Conservation (phyloP, 768 basidiomycete genomes). For the Kwoniella botswanensis region DNA sequence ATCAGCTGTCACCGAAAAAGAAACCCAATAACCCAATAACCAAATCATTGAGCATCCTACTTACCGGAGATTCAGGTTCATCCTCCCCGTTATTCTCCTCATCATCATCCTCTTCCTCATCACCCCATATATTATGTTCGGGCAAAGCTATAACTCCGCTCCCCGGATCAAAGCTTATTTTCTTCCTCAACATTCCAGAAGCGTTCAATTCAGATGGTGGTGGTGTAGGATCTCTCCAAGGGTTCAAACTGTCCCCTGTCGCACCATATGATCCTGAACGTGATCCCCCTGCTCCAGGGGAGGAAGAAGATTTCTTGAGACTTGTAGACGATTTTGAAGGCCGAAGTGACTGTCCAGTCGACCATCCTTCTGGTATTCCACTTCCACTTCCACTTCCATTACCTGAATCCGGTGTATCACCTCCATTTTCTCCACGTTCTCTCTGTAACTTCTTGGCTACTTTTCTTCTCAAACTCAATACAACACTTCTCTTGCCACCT, state of each 20-base stretch:
- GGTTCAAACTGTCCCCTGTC: constrained; percentile 52
- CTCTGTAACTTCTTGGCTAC: constrained; percentile 37
- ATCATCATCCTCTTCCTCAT: constrained; percentile 63
- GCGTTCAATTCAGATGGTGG: constrained; percentile 47
- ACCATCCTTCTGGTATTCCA: constrained; percentile 62
- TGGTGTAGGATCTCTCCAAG: constrained; percentile 57
- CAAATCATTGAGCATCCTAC: not conserved
- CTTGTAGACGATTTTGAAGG: constrained; percentile 8
- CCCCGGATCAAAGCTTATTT: constrained; percentile 81
- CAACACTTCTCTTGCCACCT: constrained; percentile 30
- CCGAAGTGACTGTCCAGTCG: constrained; percentile 20
- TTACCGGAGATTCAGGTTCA: constrained; percentile 49
- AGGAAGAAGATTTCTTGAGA: not conserved
- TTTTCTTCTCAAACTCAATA: constrained; percentile 44
- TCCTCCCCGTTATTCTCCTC: constrained; percentile 65
- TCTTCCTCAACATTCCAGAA: constrained; percentile 59
- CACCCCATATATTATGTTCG: constrained; percentile 64
- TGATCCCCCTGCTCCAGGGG: not conserved
- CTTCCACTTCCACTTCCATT: not conserved
- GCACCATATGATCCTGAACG: constrained; percentile 19
- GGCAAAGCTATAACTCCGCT: constrained; percentile 88
- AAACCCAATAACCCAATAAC: no score
- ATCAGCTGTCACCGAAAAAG: not conserved
- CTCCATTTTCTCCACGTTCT: constrained; percentile 26
- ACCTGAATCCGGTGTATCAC: constrained; percentile 15